Evolutionary conservation across 768 basidiomycete genomes (phyloP).

Genomic region (Lactarius quietus): DNA sequence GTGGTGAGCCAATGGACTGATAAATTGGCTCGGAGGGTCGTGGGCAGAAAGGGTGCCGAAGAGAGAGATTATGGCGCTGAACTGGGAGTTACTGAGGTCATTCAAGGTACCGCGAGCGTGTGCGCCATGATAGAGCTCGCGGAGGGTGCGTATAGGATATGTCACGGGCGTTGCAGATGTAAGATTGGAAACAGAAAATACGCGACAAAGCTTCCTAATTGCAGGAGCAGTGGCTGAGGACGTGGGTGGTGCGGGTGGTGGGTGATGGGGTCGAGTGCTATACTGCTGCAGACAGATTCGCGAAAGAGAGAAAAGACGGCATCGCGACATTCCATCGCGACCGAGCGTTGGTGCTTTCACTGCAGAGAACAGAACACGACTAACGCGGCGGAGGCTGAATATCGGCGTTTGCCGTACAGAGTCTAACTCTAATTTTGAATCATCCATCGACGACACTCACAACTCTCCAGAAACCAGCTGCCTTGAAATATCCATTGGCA

Average conservation of each 20-base stretch:
- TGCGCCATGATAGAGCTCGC: conserved; percentile 16
- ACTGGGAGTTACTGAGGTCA: conserved; percentile 18
- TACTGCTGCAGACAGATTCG: conserved; percentile 2
- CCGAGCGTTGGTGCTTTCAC: neutral
- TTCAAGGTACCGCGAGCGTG: conserved; percentile 5
- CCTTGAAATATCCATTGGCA: conserved; percentile 98
- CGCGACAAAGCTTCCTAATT: conserved; percentile 18
- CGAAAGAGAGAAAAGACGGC: conserved; percentile 50
- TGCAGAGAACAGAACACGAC: neutral
- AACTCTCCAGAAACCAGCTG: conserved; percentile 38
- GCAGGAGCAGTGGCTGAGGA: conserved; percentile 6
- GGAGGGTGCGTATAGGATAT: conserved; percentile 15
- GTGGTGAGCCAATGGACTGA: conserved; percentile 30
- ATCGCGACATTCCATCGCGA: conserved; percentile 84
- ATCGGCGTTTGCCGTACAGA: neutral
- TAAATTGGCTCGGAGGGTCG: conserved; percentile 2
- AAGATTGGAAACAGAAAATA: conserved; percentile 20
- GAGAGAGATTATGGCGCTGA: conserved; percentile 22
- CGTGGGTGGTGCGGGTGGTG: neutral
- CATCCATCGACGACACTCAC: conserved; percentile 8
- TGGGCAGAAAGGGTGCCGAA: conserved; percentile 23
- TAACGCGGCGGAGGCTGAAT: conserved; percentile 5
- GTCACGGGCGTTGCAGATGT: conserved; percentile 8
- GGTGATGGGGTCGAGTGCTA: neutral
- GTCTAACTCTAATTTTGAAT: conserved; percentile 23